A percentile compares a stretch with the other conserved stretches of the same genome.
Conservation (phyloP, 2,329 filamentous ascomycete species). For the Sclerotinia subarctica region DNA sequence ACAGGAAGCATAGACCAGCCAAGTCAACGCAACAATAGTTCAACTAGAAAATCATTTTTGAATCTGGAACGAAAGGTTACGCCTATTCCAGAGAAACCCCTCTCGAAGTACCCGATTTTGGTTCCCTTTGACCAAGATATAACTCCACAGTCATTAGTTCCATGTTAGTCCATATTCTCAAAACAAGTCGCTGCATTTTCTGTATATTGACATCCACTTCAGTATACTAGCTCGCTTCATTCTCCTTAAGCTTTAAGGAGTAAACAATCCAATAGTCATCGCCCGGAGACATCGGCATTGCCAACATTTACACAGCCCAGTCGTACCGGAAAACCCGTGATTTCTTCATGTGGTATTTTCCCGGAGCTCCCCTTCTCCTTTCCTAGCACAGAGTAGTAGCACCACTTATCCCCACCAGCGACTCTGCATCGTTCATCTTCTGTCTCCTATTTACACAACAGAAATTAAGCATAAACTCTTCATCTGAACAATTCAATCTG, state of each 20-base stretch:
- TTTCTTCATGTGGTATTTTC: not conserved
- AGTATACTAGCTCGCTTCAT: not conserved
- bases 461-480: constrained; percentile 14
- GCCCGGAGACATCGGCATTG: not conserved
- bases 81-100: not conserved
- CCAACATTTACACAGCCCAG: not conserved
- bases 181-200: not conserved
- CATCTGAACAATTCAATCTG: not conserved
- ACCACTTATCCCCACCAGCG: not conserved
- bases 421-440: not conserved
- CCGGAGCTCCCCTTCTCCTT: not conserved
- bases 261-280: not conserved
- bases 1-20: not conserved
- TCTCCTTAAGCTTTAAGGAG: not conserved
- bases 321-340: constrained; percentile 7
- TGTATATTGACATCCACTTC: not conserved
- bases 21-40: not conserved
- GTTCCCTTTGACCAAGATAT: not conserved
- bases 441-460: not conserved
- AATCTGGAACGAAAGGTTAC: not conserved
- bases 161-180: not conserved
- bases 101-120: not conserved
- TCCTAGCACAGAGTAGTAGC: not conserved
- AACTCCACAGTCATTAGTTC: not conserved
- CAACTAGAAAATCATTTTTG: not conserved